phyloP scores from a whole-genome alignment of 2,329 filamentous ascomycete species.

The Diaporthe batatas region DNA sequence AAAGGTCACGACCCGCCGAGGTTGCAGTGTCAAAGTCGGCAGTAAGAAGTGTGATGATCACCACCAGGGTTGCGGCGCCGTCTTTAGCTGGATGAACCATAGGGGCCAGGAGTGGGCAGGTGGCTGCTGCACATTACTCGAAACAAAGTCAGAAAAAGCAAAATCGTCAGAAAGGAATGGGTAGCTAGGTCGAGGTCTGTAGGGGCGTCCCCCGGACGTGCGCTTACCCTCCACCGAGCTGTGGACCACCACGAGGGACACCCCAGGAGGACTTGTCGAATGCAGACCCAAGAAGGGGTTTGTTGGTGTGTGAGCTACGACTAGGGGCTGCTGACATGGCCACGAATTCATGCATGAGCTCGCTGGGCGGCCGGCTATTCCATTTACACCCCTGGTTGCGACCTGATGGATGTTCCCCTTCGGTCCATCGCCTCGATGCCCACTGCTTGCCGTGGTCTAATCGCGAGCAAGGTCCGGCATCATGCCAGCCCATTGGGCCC shows the following conservation, averaged over 20 bases:
- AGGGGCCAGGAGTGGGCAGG: constrained; percentile 35
- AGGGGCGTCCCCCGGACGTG: constrained; percentile 37
- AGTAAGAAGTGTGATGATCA: constrained; percentile 38
- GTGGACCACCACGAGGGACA: constrained; percentile 37
- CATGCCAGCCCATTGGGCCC: constrained; percentile 11
- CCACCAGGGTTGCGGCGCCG: constrained; percentile 39
- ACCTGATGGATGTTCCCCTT: constrained; percentile 30
- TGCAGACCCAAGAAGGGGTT: constrained; percentile 44
- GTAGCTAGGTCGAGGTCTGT: constrained; percentile 37
- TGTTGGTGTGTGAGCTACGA: constrained; percentile 54
- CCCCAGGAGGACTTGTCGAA: constrained; percentile 36
- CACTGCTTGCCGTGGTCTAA: constrained; percentile 20
- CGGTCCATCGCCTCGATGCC: constrained; percentile 26
- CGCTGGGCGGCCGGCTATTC: constrained; percentile 43
- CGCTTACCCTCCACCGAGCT: constrained; percentile 34
- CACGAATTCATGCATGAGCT: constrained; percentile 62
- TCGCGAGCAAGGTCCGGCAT: constrained; percentile 22
- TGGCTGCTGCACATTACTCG: constrained; percentile 38
- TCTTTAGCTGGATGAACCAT: constrained; percentile 40
- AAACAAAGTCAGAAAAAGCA: constrained; percentile 42
- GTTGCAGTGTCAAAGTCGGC: constrained; percentile 34
- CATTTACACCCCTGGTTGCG: constrained; percentile 34
- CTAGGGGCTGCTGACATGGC: constrained; percentile 55
- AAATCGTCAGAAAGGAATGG: constrained; percentile 30
- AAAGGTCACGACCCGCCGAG: constrained; percentile 37